phyloP scores from a whole-genome alignment of 176 grass and related monocot species.

The Pharus latifolius region DNA sequence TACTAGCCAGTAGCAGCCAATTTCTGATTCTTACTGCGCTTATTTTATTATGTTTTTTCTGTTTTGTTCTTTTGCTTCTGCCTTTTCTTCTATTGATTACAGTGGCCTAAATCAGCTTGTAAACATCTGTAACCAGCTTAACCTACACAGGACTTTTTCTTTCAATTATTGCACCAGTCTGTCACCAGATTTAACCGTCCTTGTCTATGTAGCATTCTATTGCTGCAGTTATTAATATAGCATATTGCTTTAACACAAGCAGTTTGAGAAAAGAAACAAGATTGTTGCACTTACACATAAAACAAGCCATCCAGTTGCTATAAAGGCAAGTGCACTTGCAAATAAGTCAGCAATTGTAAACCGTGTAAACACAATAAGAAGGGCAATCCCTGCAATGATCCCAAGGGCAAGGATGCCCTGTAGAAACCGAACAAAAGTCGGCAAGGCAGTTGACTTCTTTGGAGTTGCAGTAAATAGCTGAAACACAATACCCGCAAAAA shows the following conservation, averaged over 20 bases:
- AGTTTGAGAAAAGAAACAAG: background rate
- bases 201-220: too few species aligned
- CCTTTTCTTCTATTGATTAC: too few species aligned
- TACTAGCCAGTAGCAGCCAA: too few species aligned
- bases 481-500: conserved; percentile 15
- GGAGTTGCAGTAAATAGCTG: conserved; percentile 84
- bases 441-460: conserved; percentile 44
- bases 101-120: too few species aligned
- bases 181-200: too few species aligned
- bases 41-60: too few species aligned
- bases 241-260: background rate
- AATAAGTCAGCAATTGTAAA: conserved; percentile 85
- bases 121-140: too few species aligned
- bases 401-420: conserved; percentile 70
- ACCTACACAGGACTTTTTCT: too few species aligned
- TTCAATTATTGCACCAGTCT: too few species aligned
- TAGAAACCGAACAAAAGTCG: conserved; percentile 63
- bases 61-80: too few species aligned
- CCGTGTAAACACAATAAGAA: conserved; percentile 47
- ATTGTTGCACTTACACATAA: conserved; percentile 62
- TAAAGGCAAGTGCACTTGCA: conserved; percentile 76
- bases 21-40: too few species aligned
- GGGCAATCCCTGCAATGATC: conserved; percentile 52
- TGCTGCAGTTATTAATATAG: background rate
- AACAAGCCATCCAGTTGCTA: conserved; percentile 78